Evolutionary conservation across 345 rosid genomes (phyloP).

Genomic region (Gossypium ekmanianum): DNA sequence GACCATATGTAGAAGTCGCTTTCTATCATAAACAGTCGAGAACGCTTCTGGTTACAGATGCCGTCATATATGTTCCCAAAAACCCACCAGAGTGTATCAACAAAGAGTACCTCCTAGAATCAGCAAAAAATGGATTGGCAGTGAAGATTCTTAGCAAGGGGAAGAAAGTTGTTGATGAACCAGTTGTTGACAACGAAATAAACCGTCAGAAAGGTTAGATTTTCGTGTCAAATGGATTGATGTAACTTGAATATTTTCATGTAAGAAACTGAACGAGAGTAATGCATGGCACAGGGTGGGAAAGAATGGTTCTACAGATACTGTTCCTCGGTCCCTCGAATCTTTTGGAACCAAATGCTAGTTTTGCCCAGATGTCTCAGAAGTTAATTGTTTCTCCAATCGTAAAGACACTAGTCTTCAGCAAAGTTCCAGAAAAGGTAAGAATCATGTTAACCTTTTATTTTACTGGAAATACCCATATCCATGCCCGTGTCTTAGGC

Average conservation of each 20-base stretch:
- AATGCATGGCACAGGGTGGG: slow-evolving; percentile 73
- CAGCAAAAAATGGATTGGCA: slow-evolving; percentile 91
- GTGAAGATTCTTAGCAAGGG: slow-evolving; percentile 93
- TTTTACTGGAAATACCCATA: not conserved
- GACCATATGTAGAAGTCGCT: slow-evolving; percentile 92
- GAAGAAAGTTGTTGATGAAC: slow-evolving; percentile 72
- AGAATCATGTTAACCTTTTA: slow-evolving; percentile 9
- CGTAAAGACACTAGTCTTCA: slow-evolving; percentile 86
- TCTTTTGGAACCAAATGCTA: slow-evolving; percentile 89
- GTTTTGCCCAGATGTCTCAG: slow-evolving; percentile 90
- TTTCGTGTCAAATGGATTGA: not conserved
- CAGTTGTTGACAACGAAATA: slow-evolving; percentile 63
- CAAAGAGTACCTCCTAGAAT: slow-evolving; percentile 70
- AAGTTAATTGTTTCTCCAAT: slow-evolving; percentile 95
- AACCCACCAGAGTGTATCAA: slow-evolving; percentile 79
- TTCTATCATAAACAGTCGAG: slow-evolving; percentile 84
- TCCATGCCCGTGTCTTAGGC: not conserved
- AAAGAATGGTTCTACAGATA: slow-evolving; percentile 96
- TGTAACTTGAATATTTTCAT: slow-evolving; percentile 11
- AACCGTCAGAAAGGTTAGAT: slow-evolving; percentile 72
- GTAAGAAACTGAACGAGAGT: no score
- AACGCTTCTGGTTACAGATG: slow-evolving; percentile 84
- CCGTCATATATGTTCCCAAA: slow-evolving; percentile 77
- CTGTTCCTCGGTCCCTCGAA: slow-evolving; percentile 92
- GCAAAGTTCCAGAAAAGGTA: slow-evolving; percentile 98